Evolutionary conservation across 1,284 basidiomycete species (phyloP).

Genomic region (Mycena sp.): DNA sequence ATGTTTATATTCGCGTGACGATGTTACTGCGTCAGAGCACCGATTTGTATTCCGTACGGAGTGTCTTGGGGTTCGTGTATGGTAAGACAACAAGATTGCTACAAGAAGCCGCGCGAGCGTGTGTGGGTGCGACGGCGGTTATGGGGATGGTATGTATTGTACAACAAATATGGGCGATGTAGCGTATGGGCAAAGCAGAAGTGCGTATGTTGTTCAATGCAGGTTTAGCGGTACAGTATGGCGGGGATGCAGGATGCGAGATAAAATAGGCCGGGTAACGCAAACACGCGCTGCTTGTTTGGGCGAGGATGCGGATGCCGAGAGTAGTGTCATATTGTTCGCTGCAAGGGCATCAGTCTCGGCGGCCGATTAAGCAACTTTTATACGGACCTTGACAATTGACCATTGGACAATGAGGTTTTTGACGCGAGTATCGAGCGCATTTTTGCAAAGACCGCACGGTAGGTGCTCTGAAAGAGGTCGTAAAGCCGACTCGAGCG

Average conservation of each 20-base stretch:
- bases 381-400: constrained; percentile 81
- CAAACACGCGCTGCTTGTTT: constrained; percentile 6
- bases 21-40: neutral
- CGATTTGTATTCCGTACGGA: neutral
- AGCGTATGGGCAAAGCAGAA: constrained; percentile 1
- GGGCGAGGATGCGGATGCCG: constrained; percentile 22
- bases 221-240: constrained; percentile 26
- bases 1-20: constrained; percentile 3
- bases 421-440: constrained; percentile 72
- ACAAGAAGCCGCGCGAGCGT: constrained; percentile 18
- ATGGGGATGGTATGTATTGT: constrained; percentile 16
- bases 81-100: constrained; percentile 24
- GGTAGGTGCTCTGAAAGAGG: constrained; percentile 66
- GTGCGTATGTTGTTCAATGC: constrained; percentile 27
- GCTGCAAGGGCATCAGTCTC: too few species aligned
- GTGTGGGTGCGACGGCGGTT: constrained; percentile 23
- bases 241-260: neutral
- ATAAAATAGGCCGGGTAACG: constrained; percentile 13
- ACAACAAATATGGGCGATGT: constrained; percentile 21
- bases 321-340: constrained; percentile 45
- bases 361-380: too few species aligned
- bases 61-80: constrained; percentile 22
- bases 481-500: constrained; percentile 67
- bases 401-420: constrained; percentile 80
- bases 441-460: constrained; percentile 68